Conservation (phyloP, 495 filamentous ascomycete genomes). For the Talaromyces thailandensis region DNA sequence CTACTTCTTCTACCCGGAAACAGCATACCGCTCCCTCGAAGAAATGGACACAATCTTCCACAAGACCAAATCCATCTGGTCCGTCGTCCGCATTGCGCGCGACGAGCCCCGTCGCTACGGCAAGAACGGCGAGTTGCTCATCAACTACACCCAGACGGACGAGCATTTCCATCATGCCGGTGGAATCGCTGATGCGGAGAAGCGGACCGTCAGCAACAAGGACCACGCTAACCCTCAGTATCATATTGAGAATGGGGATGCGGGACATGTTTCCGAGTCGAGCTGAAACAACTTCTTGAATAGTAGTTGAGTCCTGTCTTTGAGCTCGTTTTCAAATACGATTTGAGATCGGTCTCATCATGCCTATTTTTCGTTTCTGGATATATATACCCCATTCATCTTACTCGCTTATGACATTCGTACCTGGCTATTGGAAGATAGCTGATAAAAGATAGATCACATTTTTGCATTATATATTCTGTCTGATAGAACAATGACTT, state of each 20-base stretch:
- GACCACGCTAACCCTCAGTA: constrained; percentile 6
- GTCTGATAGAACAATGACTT: neutral
- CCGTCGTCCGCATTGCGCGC: constrained; percentile 49
- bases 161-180: constrained; percentile 27
- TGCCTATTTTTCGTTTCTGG: neutral
- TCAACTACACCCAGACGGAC: constrained; percentile 48
- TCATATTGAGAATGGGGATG: constrained; percentile 20
- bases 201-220: constrained; percentile 9
- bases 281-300: neutral
- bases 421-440: neutral
- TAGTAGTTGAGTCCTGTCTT: no score
- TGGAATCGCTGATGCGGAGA: constrained; percentile 19
- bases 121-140: constrained; percentile 58
- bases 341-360: neutral
- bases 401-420: neutral
- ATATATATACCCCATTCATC: neutral
- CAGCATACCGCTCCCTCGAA: constrained; percentile 62
- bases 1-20: constrained; percentile 74
- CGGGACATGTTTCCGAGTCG: constrained; percentile 1
- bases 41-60: constrained; percentile 72
- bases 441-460: neutral
- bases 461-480: neutral
- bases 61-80: constrained; percentile 45
- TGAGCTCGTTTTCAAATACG: neutral
- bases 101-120: constrained; percentile 61